Evolutionary conservation across 768 basidiomycete species (phyloP).

Genomic region (Kwoniella shandongensis): DNA sequence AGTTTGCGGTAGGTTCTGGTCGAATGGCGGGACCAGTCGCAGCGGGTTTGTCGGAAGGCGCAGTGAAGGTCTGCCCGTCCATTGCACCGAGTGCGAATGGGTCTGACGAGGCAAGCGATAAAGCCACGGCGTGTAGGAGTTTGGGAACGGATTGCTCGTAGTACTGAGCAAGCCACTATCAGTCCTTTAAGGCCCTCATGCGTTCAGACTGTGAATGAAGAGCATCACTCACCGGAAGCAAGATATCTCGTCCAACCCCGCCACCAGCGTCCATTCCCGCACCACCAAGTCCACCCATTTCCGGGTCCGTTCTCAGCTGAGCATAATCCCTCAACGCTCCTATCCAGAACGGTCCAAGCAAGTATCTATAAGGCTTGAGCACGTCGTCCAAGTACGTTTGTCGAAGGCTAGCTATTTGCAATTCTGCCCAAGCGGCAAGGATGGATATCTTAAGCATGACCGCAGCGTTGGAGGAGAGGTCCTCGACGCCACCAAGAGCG

Average conservation of each 20-base stretch:
- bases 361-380: slow-evolving; percentile 72
- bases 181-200: neutral
- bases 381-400: slow-evolving; percentile 78
- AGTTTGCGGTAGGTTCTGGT: slow-evolving; percentile 59
- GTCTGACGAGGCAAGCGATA: slow-evolving; percentile 70
- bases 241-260: slow-evolving; percentile 83
- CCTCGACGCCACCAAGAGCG: slow-evolving; percentile 78
- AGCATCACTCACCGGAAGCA: slow-evolving; percentile 74
- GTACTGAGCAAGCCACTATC: slow-evolving; percentile 61
- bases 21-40: slow-evolving; percentile 9
- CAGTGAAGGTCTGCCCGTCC: slow-evolving; percentile 58
- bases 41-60: slow-evolving; percentile 20
- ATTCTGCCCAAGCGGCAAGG: slow-evolving; percentile 90
- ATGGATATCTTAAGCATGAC: slow-evolving; percentile 92
- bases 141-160: slow-evolving; percentile 78
- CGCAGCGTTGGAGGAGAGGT: slow-evolving; percentile 89
- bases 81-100: slow-evolving; percentile 73
- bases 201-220: slow-evolving; percentile 4
- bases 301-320: slow-evolving; percentile 82
- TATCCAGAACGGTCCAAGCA: slow-evolving; percentile 82
- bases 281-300: slow-evolving; percentile 62
- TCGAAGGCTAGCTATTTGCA: slow-evolving; percentile 72
- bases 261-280: slow-evolving; percentile 68
- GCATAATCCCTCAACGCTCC: slow-evolving; percentile 88
- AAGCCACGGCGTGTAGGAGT: slow-evolving; percentile 81